These are phyloP conservation scores for Neckera pumila DNA, from an alignment of 225 moss, liverwort and hornwort species.

Conservation along the genomic window DNA sequence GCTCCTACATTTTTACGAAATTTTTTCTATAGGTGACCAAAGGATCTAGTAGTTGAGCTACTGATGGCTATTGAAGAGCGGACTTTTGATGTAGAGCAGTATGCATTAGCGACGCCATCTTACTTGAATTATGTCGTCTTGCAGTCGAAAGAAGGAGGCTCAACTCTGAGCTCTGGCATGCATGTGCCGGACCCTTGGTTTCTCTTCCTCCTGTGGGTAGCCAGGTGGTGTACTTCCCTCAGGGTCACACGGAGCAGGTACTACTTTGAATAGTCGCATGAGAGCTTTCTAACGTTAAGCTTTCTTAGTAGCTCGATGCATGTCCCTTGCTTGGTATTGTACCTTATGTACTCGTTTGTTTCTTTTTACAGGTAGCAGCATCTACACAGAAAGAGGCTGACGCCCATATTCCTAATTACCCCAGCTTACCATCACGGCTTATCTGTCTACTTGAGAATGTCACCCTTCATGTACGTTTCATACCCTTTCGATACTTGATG, in stretches of 20 bases:
- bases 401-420: conserved; percentile 46
- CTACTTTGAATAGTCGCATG: background rate
- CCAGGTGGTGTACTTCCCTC: conserved; percentile 47
- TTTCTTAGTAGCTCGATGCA: background rate
- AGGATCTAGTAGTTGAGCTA: background rate
- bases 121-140: background rate
- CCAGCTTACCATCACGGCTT: conserved; percentile 44
- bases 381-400: conserved; percentile 53
- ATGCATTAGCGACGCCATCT: background rate
- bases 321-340: background rate
- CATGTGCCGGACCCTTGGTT: conserved; percentile 50
- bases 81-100: background rate
- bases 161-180: conserved; percentile 51
- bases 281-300: background rate
- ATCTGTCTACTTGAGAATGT: conserved; percentile 46
- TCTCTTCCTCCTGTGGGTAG: conserved; percentile 40
- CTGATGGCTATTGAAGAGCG: background rate
- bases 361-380: conserved; percentile 34
- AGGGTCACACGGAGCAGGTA: conserved; percentile 57
- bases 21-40: background rate
- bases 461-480: conserved; percentile 40
- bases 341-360: background rate
- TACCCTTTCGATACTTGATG: background rate
- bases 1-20: background rate
- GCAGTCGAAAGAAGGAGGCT: conserved; percentile 46